phyloP scores from a whole-genome alignment of 352 stramenopile species.

The Stephanocyclus meneghinianus region DNA sequence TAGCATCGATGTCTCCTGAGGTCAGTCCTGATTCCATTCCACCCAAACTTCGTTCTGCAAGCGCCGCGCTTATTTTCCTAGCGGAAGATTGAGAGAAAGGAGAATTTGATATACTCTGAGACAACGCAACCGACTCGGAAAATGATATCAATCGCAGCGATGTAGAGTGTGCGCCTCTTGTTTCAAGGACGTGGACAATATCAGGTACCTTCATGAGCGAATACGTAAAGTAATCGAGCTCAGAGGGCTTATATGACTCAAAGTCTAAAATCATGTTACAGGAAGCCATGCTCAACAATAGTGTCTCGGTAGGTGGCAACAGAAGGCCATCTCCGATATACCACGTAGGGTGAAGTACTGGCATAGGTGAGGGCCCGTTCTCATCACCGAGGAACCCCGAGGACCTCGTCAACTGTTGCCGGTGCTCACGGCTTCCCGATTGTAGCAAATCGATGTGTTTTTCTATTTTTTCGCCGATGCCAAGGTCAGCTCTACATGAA shows the following conservation, averaged over 20 bases:
- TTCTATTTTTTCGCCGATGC: conserved; percentile 72
- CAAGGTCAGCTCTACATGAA: conserved; percentile 64
- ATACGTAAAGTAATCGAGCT: conserved; percentile 12
- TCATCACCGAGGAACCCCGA: conserved; percentile 10
- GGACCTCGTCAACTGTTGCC: not conserved
- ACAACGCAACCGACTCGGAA: conserved; percentile 37
- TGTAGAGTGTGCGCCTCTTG: conserved; percentile 61
- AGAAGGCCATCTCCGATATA: conserved; percentile 82
- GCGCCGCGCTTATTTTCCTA: conserved; percentile 40
- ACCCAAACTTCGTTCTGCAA: conserved; percentile 73
- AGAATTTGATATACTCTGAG: conserved; percentile 18
- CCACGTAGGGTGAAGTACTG: conserved; percentile 69
- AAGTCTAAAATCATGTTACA: conserved; percentile 60
- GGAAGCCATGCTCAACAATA: conserved; percentile 57
- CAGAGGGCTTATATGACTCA: conserved; percentile 38
- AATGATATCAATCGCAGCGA: conserved; percentile 64
- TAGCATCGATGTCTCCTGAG: conserved; percentile 68
- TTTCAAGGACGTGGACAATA: conserved; percentile 48
- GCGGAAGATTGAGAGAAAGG: conserved; percentile 22
- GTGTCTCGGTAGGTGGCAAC: conserved; percentile 62
- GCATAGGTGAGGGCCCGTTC: conserved; percentile 30
- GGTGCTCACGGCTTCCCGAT: conserved; percentile 18
- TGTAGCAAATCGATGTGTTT: conserved; percentile 54
- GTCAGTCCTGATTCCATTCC: conserved; percentile 75
- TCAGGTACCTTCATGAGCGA: conserved; percentile 34